Conservation (phyloP, 495 filamentous ascomycete genomes). For the Neurospora sp. region DNA sequence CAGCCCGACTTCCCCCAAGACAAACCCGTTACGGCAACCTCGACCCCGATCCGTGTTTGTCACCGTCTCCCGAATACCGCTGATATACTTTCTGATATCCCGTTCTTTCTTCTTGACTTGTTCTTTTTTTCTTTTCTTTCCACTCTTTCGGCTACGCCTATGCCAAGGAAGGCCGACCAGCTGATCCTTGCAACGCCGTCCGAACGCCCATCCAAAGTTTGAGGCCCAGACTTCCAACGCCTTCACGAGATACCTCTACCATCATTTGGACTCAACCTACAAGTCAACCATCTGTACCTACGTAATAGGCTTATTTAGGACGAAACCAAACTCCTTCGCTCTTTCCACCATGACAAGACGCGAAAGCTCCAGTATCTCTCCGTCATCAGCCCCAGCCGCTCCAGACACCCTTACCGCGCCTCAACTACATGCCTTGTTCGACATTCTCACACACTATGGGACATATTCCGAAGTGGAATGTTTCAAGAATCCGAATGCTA, state of each 20-base stretch:
- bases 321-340: neutral
- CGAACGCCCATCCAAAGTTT: neutral
- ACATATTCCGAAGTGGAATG: slow-evolving; percentile 51
- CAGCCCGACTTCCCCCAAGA: neutral
- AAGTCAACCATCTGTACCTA: neutral
- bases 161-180: neutral
- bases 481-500: slow-evolving; percentile 45
- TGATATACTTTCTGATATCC: neutral
- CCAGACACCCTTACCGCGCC: slow-evolving; percentile 26
- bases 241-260: neutral
- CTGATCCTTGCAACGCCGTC: neutral
- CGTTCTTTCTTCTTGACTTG: neutral
- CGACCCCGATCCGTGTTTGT: neutral
- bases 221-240: neutral
- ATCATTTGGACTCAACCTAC: neutral
- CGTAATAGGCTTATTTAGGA: neutral
- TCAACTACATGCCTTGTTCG: slow-evolving; percentile 51
- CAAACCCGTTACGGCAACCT: neutral
- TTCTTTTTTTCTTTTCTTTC: neutral
- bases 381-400: neutral
- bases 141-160: neutral
- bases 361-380: neutral
- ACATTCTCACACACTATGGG: slow-evolving; percentile 56
- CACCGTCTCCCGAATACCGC: neutral
- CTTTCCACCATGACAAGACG: neutral